Conservation (phyloP, 225 moss, liverwort and hornwort genomes). For the Thuidium tamariscinum region DNA sequence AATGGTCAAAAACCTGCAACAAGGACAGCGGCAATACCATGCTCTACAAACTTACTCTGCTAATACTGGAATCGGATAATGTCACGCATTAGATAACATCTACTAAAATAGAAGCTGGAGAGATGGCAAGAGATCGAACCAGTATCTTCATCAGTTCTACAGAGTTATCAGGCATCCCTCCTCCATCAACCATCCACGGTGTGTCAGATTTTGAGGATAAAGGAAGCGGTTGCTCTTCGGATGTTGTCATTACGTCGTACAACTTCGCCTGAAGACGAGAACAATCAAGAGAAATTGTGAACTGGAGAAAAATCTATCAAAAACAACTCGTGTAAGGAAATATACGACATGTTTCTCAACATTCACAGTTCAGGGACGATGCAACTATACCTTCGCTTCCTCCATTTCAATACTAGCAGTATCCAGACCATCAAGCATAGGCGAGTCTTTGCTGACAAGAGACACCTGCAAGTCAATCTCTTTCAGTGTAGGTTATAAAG, state of each 20-base stretch:
- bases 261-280: slow-evolving; percentile 59
- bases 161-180: slow-evolving; percentile 81
- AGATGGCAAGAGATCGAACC: slow-evolving; percentile 28
- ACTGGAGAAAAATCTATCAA: neutral
- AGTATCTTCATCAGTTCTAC: slow-evolving; percentile 68
- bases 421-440: slow-evolving; percentile 97
- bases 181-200: slow-evolving; percentile 98
- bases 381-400: slow-evolving; percentile 75
- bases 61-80: neutral
- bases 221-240: slow-evolving; percentile 43
- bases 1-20: neutral
- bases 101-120: neutral
- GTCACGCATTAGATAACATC: neutral
- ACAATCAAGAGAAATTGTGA: neutral
- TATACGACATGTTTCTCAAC: neutral
- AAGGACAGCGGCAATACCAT: neutral
- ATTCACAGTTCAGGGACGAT: neutral
- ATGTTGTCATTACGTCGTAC: slow-evolving; percentile 65
- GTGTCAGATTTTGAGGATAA: slow-evolving; percentile 41
- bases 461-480: slow-evolving; percentile 58
- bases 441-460: slow-evolving; percentile 98
- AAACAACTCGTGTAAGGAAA: neutral
- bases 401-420: slow-evolving; percentile 98
- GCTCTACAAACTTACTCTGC: neutral
- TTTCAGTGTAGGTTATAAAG: neutral